phyloP scores from a whole-genome alignment of 345 rosid species.

The Lumnitzera racemosa region DNA sequence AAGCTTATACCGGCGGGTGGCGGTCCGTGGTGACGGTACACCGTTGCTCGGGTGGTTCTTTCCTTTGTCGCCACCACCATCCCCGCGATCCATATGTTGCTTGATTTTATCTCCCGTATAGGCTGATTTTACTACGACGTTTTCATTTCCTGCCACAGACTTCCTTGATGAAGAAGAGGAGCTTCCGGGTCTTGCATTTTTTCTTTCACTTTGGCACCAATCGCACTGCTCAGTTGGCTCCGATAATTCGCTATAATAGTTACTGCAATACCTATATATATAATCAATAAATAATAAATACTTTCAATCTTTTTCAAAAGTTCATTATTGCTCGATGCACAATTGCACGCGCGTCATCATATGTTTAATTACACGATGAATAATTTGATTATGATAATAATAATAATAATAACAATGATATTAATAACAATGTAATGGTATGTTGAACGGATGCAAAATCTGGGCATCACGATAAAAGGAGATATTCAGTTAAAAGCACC shows the following conservation, averaged over 20 bases:
- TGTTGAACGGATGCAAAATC: background rate
- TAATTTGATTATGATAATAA: background rate
- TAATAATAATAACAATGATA: conserved; percentile 12
- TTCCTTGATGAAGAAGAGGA: conserved; percentile 27
- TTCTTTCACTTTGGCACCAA: conserved; percentile 82
- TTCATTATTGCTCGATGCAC: background rate
- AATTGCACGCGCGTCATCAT: background rate
- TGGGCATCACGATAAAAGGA: conserved; percentile 6
- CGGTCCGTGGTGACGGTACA: conserved; percentile 62
- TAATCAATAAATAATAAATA: background rate
- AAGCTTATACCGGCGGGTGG: conserved; percentile 98
- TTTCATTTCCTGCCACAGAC: conserved; percentile 22
- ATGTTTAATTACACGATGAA: background rate
- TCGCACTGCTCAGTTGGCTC: conserved; percentile 68
- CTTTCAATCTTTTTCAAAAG: too few relatives aligned
- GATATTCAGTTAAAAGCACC: conserved; percentile 22
- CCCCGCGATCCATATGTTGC: conserved; percentile 45
- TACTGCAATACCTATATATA: conserved; percentile 74
- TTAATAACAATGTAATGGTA: conserved; percentile 1
- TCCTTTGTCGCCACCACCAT: conserved; percentile 29
- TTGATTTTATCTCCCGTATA: conserved; percentile 45
- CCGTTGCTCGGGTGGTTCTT: conserved; percentile 11
- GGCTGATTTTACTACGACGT: conserved; percentile 21
- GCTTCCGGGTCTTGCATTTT: conserved; percentile 26
- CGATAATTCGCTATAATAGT: conserved; percentile 56